A percentile compares a stretch with the other conserved stretches of the same genome.
Conservation (phyloP, 2,329 filamentous ascomycete genomes). For the Botrytis squamosa region DNA sequence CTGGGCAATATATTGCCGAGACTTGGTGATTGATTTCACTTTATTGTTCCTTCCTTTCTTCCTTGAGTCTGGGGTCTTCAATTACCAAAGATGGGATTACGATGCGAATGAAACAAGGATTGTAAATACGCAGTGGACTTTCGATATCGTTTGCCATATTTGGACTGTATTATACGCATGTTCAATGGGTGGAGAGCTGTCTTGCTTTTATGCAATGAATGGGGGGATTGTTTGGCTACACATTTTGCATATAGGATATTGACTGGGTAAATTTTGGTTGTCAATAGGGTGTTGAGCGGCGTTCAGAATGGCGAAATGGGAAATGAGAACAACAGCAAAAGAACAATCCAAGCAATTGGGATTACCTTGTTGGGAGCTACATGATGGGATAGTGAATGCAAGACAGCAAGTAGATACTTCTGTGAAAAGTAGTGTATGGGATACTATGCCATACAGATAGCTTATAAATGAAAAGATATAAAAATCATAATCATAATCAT, state of each 20-base stretch:
- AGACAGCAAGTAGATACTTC: background rate
- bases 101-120: background rate
- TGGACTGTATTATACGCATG: background rate
- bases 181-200: background rate
- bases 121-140: background rate
- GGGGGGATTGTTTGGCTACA: background rate
- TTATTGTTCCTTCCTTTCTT: background rate
- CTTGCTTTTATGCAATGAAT: constrained; percentile 1
- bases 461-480: background rate
- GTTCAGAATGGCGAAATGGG: background rate
- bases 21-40: constrained; percentile 52
- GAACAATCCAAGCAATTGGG: constrained; percentile 8
- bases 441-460: background rate
- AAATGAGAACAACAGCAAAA: background rate
- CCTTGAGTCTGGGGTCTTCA: background rate
- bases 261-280: background rate
- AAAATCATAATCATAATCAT: background rate
- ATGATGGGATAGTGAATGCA: background rate
- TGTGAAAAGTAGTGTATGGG: background rate
- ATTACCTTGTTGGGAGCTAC: background rate
- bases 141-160: background rate
- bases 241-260: background rate
- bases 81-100: background rate
- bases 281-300: background rate
- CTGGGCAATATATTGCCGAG: constrained; percentile 92